Percentiles rank a stretch among this genome's conserved stretches.
Conservation (phyloP, 2,329 filamentous ascomycete genomes). For the Raffaelea deltoideospora region DNA sequence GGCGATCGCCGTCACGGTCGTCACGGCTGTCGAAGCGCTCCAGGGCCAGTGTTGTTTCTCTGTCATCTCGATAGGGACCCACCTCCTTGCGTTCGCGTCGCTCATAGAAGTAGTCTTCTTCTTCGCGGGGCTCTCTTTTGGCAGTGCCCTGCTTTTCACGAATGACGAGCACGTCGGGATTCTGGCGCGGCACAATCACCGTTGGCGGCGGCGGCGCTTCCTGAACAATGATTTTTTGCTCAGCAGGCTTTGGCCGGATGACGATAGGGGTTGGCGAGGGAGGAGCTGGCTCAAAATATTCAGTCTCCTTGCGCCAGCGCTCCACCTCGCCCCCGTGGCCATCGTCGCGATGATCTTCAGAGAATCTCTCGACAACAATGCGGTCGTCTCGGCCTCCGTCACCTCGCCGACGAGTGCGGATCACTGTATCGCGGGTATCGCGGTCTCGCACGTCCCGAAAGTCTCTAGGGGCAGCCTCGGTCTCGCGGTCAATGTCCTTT, state of each 20-base stretch:
- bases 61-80: conserved; percentile 21
- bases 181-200: conserved; percentile 25
- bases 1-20: conserved; percentile 17
- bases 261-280: conserved; percentile 32
- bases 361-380: conserved; percentile 37
- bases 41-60: conserved; percentile 18
- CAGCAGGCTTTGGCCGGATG: conserved; percentile 38
- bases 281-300: conserved; percentile 40
- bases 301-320: conserved; percentile 45
- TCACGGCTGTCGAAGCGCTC: conserved; percentile 12
- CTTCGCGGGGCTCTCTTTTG: conserved; percentile 13
- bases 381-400: conserved; percentile 34
- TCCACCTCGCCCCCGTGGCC: conserved; percentile 34
- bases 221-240: conserved; percentile 47
- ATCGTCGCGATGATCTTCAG: conserved; percentile 33
- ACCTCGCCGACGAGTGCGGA: too few species aligned
- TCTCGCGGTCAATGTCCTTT: conserved; percentile 22
- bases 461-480: too few species aligned
- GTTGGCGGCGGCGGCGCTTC: conserved; percentile 38
- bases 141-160: conserved; percentile 9
- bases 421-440: conserved; percentile 23
- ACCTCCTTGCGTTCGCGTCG: conserved; percentile 29
- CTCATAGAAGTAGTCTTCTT: conserved; percentile 37
- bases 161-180: conserved; percentile 11
- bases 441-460: conserved; percentile 19